Evolutionary conservation across 169 alveolate genomes (phyloP).

Genomic region (Amoebophrya sp.): DNA sequence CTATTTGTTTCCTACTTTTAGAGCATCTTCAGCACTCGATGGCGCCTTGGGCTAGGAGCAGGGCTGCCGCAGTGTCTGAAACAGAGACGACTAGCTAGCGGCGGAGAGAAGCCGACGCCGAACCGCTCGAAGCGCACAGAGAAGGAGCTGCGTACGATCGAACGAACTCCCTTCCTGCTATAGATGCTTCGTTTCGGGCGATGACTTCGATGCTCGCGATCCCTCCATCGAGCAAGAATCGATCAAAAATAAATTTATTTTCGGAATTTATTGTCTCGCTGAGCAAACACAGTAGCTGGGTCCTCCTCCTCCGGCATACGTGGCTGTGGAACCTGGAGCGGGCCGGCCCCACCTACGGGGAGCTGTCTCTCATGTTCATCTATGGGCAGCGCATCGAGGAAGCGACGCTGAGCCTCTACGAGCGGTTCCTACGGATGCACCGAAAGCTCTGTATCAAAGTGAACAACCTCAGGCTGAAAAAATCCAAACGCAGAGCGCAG

Average conservation of each 20-base stretch:
- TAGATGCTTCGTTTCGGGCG: too few species aligned
- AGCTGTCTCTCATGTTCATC: slow-evolving; percentile 11
- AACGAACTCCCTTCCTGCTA: too few species aligned
- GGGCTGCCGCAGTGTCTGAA: too few species aligned
- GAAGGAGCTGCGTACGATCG: too few species aligned
- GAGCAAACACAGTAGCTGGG: neutral
- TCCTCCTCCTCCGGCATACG: neutral
- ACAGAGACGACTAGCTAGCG: too few species aligned
- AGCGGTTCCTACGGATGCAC: slow-evolving; percentile 15
- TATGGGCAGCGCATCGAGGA: slow-evolving; percentile 11
- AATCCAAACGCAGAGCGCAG: neutral
- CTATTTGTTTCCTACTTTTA: too few species aligned
- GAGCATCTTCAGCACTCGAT: too few species aligned
- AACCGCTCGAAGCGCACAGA: too few species aligned
- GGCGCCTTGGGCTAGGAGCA: too few species aligned
- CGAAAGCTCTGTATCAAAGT: neutral
- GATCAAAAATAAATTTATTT: neutral
- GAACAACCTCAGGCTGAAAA: slow-evolving; percentile 4
- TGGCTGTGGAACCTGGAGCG: slow-evolving; percentile 12
- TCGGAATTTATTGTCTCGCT: neutral
- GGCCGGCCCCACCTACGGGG: slow-evolving; percentile 10
- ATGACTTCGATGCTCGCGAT: too few species aligned
- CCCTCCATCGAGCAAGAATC: too few species aligned
- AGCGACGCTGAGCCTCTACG: slow-evolving; percentile 2
- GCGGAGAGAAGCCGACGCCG: too few species aligned